Evolutionary conservation across 1,284 basidiomycete species (phyloP), one percentile per base, ranked within the genome.

Genomic region (Phlebopus sp.): DNA sequence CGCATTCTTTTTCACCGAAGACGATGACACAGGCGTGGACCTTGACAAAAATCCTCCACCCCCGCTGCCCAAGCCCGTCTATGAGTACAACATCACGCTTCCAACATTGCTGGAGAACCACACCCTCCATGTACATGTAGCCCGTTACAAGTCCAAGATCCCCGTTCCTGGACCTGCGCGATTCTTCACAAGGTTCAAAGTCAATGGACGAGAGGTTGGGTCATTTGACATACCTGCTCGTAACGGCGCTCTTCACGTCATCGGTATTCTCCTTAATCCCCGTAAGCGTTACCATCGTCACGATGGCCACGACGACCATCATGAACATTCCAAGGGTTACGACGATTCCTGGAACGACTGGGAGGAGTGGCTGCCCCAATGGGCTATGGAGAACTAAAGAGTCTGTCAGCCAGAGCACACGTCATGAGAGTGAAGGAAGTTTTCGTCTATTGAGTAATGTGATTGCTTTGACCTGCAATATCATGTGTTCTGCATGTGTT

Each of bases 161-260:
- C 64, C 60, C 2, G 30, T 71, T 25, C 74, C 71, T 15, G 53
- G 70, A 21, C 66, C 66, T 37, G 49, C 57, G 21, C 50, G 69
- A 51, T 63, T 71, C 63, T 56, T 74, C 60, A 79, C 78, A 41
- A 58, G 68, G 57, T 59, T 85, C 51, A 72, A 67, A 52, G 82
- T 81, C 44, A 81, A 87, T 49, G 77, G 75, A 19, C 69, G 70
- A 17, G 55, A 58, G 2, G 77, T 79, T 29, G 57, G 63, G 15
- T 55, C 74, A 7, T 66, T 75, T 42, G 86, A 90, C 58, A 63
- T 82, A 15, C 74, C 78, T 0, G 72, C 76, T 6, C 63, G 77
- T 30, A 88, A 89, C 55, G 86, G 85, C 15, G 86, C 76, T 18
- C 63, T 79, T 18, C 85, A 88, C 60, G 66, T 79, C 21, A 55